phyloP scores from a whole-genome alignment of 192 early-diverging fungal genomes.

The Backusella sp. region DNA sequence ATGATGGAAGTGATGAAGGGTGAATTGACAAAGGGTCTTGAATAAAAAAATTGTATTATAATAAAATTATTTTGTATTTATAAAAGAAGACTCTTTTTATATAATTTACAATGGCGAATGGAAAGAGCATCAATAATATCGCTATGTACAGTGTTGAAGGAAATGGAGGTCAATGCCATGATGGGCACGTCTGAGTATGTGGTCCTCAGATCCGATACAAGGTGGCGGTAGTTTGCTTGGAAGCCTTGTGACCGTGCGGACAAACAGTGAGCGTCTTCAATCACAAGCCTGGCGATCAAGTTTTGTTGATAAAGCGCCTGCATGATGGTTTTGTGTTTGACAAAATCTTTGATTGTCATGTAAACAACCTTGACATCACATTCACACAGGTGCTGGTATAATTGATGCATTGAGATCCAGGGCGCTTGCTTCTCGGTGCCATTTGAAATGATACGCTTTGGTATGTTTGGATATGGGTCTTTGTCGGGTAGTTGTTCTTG shows the following conservation, averaged over 20 bases:
- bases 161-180: neutral
- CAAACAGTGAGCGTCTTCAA: conserved; percentile 3
- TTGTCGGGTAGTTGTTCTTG: neutral
- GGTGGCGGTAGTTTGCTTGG: neutral
- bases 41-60: neutral
- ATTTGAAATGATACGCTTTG: neutral
- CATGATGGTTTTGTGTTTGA: neutral
- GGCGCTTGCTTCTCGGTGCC: neutral
- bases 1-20: conserved; percentile 37
- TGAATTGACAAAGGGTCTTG: conserved; percentile 8
- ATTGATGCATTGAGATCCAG: neutral
- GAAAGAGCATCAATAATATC: neutral
- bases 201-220: neutral
- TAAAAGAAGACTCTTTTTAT: neutral
- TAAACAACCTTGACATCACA: neutral
- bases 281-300: neutral
- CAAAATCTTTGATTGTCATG: neutral
- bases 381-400: neutral
- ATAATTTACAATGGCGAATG: neutral
- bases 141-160: neutral
- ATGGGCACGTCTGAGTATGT: neutral
- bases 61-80: neutral
- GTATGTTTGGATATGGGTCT: neutral
- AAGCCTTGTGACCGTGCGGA: neutral
- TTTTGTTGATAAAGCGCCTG: neutral